Base-by-base conservation (phyloP, 306 rosid species). In the Glycyrrhiza uralensis region DNA sequence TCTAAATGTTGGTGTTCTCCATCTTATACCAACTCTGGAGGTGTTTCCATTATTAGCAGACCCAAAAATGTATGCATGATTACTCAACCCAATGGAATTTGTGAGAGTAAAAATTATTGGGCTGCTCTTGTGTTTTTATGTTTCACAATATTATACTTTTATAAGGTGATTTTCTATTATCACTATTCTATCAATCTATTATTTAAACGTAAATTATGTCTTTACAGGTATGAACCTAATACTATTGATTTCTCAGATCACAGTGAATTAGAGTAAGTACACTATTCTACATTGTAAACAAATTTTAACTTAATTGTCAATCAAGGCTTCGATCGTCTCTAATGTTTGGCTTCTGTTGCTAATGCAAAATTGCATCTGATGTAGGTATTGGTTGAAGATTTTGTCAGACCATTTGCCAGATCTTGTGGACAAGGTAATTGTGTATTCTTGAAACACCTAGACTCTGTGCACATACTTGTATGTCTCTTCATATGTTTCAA, bases 351-450 rank as follows among this genome's bases (percentile, higher is more conserved):
- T 72, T 54, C 2, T 42, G 35, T 68, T 15, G 58, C 80, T 86
- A 59, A 80, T 55, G 30, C 51, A n/a, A 47, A 23, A 55, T 42
- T 66, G 50, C 60, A 10, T 79, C 50, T 83, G 46, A 49, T 81
- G 75, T 84, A 95, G 99, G 87, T 91, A 89, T 76, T 95, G 99
- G 99, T 86, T 89, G 82, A 83, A 87, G 49, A 90, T 95, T 75
- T 81, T 95, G 79, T 88, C 93, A 7, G 97, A 80, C 46, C 92
- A 95, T 80, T 81, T 95, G 59, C 89, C 96, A 4, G 96, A 95
- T 79, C 99, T 95, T 30, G 97, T 95, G 66, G 99, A 91, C 80
- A 91, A 81, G 97, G 99, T 38, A 13, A 80, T 85, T 29, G 47
- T 30, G 17, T 68, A 51, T 45, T 54, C 36, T 51, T 24, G 56